Evolutionary conservation across 1,284 basidiomycete genomes (phyloP), one percentile per base, ranked within the genome.

Genomic region (Ustilago crameri): DNA sequence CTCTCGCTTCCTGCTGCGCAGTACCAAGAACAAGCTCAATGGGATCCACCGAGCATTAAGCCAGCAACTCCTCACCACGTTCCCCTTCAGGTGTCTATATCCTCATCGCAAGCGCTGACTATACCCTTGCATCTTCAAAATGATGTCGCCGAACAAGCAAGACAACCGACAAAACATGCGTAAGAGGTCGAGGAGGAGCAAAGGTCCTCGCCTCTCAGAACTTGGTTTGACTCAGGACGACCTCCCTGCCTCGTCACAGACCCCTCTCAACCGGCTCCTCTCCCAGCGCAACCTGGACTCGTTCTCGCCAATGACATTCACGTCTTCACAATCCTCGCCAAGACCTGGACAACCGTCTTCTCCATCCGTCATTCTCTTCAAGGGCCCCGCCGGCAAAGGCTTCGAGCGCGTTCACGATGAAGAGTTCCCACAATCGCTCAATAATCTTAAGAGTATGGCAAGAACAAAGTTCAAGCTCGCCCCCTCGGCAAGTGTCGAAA

Each of bases 361-460:
- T 8, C 68, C 68, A 10, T 52, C 62, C 10, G 50, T 71, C 34
- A 60, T 71, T 34, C 58, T 61, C 26, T 71, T 71, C 48, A 46
- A 45, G 35, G 68, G 68, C 23, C 68, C 68, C 14, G 49, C 57
- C 8, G 22, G 61, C 18, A 50, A 51, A 24, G 53, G 53, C 45
- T 71, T 71, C n/a, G 68, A 71, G 30, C 57, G 68, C 5, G 51
- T 65, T 12, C 58, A 61, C 51, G 62, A 65, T 46, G 68, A 65
- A 17, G 42, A 45, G 8, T 68, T 71, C 20, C 68, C 68, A 9
- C 51, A 47, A 26, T 41, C 59, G 20, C 26, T 71, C 12, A 9
- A 44, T 20, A 14, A 43, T 1, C 62, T 71, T 42, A 51, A 62
- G 26, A 49, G 12, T 26, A 53, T 71, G 34, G 68, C 55, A 7